Base-by-base conservation (phyloP, 1,284 basidiomycete species). In the Neolentinus lepideus region DNA sequence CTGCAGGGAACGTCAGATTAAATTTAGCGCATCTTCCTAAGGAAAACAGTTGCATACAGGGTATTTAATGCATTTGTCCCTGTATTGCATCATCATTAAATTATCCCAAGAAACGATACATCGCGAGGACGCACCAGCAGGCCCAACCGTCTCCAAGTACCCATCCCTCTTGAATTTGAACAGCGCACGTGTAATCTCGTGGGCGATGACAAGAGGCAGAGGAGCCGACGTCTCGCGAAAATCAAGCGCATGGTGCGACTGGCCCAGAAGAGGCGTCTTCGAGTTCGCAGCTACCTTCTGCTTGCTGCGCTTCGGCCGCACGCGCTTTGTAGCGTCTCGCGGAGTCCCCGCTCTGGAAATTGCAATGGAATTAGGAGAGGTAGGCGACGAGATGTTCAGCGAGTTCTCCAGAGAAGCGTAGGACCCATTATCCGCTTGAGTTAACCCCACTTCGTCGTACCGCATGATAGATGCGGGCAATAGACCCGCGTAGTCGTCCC, bases 101-200 rank as follows among this genome's bases (percentile, higher is more conserved):
- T 27, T 57, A 57, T 33, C 50, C 19, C 26, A 51, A 19, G 25
- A 21, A 3, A 51, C 21, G 16, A 9, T n/a, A 33, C 52, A 31
- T 4, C 4, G 12, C 12, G 6, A 31, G 12, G 4, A 31, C 29
- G 29, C 29, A 31, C 89, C 80, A 52, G 92, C 91, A 10, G 91
- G 92, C 27, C 92, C 92, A 59, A 94, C 81, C 16, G 87, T 87
- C 66, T 94, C 92, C 53, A 94, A 66, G 56, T 84, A 84, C 1
- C 92, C 92, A 63, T 89, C 84, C 36, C 84, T 75, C 64, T 84
- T 81, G 69, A 93, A 94, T 53, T 73, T 74, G 69, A 90, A 93
- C 26, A 94, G 69, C 10, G 76, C 67, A 50, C 83, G 72, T 22
- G 80, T 78, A 48, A 94, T 75, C 66, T 94, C 90, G 69, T 93